Evolutionary conservation across 2,329 filamentous ascomycete species (phyloP).

Genomic region (Fusarium paranaense): DNA sequence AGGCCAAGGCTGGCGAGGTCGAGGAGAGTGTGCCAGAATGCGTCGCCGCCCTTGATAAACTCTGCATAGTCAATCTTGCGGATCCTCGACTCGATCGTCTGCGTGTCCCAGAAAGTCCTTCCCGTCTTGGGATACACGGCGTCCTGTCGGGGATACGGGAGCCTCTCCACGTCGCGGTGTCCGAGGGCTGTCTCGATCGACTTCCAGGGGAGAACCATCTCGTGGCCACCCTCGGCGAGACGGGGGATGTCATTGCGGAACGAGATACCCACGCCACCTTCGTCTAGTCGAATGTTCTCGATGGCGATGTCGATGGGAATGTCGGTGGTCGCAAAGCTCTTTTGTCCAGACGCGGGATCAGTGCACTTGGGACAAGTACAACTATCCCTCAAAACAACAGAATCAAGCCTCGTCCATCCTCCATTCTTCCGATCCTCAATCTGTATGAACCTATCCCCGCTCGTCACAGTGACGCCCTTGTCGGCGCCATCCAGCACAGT

Average conservation of each 20-base stretch:
- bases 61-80: conserved; percentile 74
- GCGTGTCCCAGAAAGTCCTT: conserved; percentile 56
- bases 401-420: conserved; percentile 42
- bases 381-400: conserved; percentile 61
- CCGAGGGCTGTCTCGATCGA: conserved; percentile 52
- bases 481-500: conserved; percentile 6
- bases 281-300: conserved; percentile 42
- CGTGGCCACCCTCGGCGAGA: conserved; percentile 47
- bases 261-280: conserved; percentile 63
- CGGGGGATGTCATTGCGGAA: conserved; percentile 66
- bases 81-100: conserved; percentile 54
- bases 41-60: conserved; percentile 72
- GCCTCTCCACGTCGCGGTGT: conserved; percentile 31
- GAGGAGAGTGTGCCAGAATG: conserved; percentile 70
- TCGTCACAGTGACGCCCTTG: conserved; percentile 40
- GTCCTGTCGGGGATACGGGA: conserved; percentile 40
- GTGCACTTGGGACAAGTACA: conserved; percentile 66
- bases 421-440: conserved; percentile 35
- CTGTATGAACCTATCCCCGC: conserved; percentile 43
- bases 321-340: conserved; percentile 60
- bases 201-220: conserved; percentile 49
- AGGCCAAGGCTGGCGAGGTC: conserved; percentile 77
- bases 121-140: conserved; percentile 48
- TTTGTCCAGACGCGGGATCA: conserved; percentile 70
- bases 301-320: conserved; percentile 52